Evolutionary conservation across 2,329 filamentous ascomycete species (phyloP).

Genomic region (Aspergillus quadrilineatus): DNA sequence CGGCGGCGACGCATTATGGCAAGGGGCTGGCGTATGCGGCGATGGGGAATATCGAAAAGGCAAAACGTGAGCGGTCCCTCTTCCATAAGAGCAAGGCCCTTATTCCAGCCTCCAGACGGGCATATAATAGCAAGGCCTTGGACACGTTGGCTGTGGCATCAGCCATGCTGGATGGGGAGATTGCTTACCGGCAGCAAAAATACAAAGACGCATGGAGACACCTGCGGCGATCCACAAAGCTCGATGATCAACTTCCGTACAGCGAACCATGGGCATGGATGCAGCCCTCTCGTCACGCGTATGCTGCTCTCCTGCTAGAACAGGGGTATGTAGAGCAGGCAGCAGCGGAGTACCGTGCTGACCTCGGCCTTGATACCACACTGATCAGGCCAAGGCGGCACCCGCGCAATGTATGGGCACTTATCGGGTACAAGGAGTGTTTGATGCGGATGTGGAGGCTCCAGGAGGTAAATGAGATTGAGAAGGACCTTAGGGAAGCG

Average conservation of each 20-base stretch:
- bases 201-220: conserved; percentile 59
- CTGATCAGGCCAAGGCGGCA: conserved; percentile 66
- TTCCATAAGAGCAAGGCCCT: conserved; percentile 54
- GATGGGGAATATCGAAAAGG: conserved; percentile 53
- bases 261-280: conserved; percentile 80
- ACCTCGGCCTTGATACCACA: conserved; percentile 59
- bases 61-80: conserved; percentile 50
- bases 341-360: conserved; percentile 57
- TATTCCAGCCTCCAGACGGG: conserved; percentile 60
- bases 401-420: conserved; percentile 71
- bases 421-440: conserved; percentile 73
- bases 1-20: conserved; percentile 67
- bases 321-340: conserved; percentile 60
- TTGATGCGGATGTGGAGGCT: conserved; percentile 54
- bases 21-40: conserved; percentile 67
- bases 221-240: conserved; percentile 57
- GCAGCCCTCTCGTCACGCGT: conserved; percentile 70
- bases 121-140: conserved; percentile 66
- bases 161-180: conserved; percentile 70
- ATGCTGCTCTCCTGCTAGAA: conserved; percentile 67
- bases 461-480: conserved; percentile 50
- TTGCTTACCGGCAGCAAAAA: conserved; percentile 66
- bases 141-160: conserved; percentile 63
- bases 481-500: conserved; percentile 53
- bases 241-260: conserved; percentile 65